These are phyloP conservation scores for Sordariomycetes sp. DNA, from an alignment of 2,329 filamentous ascomycete species.

Conservation along the genomic window DNA sequence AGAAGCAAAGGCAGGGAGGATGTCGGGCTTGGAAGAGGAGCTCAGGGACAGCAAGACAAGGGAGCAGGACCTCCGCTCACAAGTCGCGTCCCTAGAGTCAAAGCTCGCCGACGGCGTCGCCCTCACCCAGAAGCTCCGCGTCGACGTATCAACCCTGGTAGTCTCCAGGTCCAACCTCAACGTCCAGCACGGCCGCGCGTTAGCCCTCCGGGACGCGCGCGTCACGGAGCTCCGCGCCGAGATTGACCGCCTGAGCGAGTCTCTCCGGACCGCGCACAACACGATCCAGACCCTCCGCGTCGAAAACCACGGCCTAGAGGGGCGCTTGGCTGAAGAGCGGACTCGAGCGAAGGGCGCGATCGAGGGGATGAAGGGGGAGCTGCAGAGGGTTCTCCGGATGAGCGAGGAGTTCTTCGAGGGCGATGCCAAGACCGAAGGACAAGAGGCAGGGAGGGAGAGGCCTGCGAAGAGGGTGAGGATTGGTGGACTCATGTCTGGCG, in stretches of 20 bases:
- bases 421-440: not conserved
- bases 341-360: conserved; percentile 27
- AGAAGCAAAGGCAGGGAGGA: conserved; percentile 16
- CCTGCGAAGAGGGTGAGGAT: conserved; percentile 3
- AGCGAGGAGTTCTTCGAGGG: conserved; percentile 27
- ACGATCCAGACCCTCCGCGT: conserved; percentile 29
- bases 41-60: conserved; percentile 26
- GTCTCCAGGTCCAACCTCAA: conserved; percentile 3
- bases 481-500: conserved; percentile 8
- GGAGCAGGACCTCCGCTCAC: conserved; percentile 20
- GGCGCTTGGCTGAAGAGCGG: conserved; percentile 21
- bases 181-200: conserved; percentile 20
- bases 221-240: conserved; percentile 34
- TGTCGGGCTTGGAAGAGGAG: conserved; percentile 28
- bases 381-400: conserved; percentile 32
- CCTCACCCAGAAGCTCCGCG: conserved; percentile 3
- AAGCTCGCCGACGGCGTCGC: conserved; percentile 17
- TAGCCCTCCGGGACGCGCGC: conserved; percentile 36
- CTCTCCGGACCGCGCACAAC: conserved; percentile 31
- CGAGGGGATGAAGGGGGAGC: conserved; percentile 35
- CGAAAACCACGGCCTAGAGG: conserved; percentile 27
- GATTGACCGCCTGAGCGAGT: conserved; percentile 29
- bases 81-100: conserved; percentile 24
- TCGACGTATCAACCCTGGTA: conserved; percentile 2
- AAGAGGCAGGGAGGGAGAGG: conserved; percentile 2